These are phyloP conservation scores for Claviceps citrina DNA, from an alignment of 2,329 filamentous ascomycete species.

Conservation along the genomic window DNA sequence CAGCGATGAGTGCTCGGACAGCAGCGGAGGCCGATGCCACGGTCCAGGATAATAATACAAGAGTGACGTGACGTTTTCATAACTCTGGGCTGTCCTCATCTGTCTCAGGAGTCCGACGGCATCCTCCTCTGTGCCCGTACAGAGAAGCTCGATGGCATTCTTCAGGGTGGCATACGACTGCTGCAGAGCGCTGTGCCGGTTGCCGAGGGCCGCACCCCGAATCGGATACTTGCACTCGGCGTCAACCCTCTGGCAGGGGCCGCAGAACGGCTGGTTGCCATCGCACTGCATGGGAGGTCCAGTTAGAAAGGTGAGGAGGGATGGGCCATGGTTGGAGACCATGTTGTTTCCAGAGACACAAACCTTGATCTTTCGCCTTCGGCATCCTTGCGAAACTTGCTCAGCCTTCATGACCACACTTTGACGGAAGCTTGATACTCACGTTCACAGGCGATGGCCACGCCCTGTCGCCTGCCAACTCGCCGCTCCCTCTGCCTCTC, in stretches of 20 bases:
- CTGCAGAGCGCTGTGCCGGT: neutral
- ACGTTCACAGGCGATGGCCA: slow-evolving; percentile 1
- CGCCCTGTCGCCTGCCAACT: neutral
- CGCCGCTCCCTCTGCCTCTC: neutral
- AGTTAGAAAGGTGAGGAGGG: no score
- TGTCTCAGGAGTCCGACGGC: neutral
- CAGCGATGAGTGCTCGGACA: neutral
- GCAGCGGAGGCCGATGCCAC: neutral
- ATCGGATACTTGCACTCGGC: neutral
- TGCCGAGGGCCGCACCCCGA: neutral
- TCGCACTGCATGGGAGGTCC: slow-evolving; percentile 4
- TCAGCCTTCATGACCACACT: neutral
- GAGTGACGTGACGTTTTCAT: neutral
- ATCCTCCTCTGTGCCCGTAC: neutral
- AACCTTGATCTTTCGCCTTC: slow-evolving; percentile 5
- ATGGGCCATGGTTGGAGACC: no score
- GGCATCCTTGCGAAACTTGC: slow-evolving; percentile 2
- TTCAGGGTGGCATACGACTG: neutral
- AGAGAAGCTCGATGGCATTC: neutral
- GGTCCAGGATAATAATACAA: neutral
- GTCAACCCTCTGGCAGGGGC: neutral
- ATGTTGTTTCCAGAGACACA: neutral
- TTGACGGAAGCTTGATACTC: neutral
- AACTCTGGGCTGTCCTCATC: neutral
- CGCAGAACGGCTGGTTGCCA: slow-evolving; percentile 4